Conservation (phyloP, 208 protist species). For the Giardia duodenalis region DNA sequence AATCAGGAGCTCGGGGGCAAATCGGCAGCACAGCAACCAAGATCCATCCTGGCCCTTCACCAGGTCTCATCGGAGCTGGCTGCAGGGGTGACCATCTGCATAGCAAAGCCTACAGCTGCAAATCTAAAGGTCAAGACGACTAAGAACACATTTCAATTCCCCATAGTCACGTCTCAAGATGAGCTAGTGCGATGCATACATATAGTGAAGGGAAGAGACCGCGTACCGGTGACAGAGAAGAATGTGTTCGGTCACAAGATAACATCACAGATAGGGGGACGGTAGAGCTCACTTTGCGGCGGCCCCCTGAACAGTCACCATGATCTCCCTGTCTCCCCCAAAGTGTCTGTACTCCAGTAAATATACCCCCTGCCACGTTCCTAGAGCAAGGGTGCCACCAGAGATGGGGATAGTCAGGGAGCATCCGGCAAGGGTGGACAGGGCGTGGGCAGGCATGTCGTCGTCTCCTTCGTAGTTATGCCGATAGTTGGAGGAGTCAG, state of each 20-base stretch:
- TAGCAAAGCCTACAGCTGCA: background rate
- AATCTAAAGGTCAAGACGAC: background rate
- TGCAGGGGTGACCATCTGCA: background rate
- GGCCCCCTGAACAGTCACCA: background rate
- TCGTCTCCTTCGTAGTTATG: conserved; percentile 21
- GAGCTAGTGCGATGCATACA: too few species aligned
- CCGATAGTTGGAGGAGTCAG: background rate
- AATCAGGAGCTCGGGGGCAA: background rate
- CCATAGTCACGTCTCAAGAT: too few species aligned
- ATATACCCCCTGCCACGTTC: conserved; percentile 25
- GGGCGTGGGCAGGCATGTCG: conserved; percentile 20
- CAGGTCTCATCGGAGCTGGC: background rate
- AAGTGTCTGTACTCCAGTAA: conserved; percentile 6
- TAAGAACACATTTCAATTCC: too few species aligned
- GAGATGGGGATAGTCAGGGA: background rate
- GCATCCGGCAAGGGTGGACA: background rate
- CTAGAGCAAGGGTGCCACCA: background rate
- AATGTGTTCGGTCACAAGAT: too few species aligned
- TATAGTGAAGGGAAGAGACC: too few species aligned
- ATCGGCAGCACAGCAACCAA: background rate
- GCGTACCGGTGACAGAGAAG: too few species aligned
- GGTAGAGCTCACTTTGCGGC: too few species aligned
- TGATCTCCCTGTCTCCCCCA: conserved; percentile 25
- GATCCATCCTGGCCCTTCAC: background rate
- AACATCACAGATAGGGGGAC: too few species aligned